Evolutionary conservation across 2,329 filamentous ascomycete genomes (phyloP).

Genomic region (Diplodia mutila): DNA sequence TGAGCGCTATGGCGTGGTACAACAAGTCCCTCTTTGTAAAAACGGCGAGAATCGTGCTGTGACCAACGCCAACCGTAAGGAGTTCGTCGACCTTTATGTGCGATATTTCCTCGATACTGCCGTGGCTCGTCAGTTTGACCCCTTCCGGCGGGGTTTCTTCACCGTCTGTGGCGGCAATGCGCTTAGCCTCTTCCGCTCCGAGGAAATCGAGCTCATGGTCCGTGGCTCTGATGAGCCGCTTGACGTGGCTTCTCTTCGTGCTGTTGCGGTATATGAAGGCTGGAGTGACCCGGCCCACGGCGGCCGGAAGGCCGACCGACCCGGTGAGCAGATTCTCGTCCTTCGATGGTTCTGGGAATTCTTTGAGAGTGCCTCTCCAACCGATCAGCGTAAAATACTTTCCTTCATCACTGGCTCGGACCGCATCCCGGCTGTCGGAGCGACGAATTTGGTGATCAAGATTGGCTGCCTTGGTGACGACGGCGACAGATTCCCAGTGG

Average conservation of each 20-base stretch:
- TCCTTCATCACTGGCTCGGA: constrained; percentile 91
- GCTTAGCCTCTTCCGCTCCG: constrained; percentile 81
- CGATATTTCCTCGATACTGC: constrained; percentile 77
- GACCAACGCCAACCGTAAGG: constrained; percentile 78
- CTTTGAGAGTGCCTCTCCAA: constrained; percentile 67
- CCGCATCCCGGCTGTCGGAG: constrained; percentile 84
- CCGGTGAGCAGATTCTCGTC: constrained; percentile 51
- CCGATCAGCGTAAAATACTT: constrained; percentile 76
- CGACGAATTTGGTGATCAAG: constrained; percentile 76
- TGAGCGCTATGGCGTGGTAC: constrained; percentile 73
- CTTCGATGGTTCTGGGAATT: constrained; percentile 88
- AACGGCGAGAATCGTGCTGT: constrained; percentile 49
- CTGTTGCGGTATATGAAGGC: constrained; percentile 80
- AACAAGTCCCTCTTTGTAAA: constrained; percentile 71
- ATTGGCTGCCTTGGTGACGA: constrained; percentile 77
- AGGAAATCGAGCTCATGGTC: constrained; percentile 88
- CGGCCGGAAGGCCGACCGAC: constrained; percentile 33
- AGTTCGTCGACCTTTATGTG: constrained; percentile 86
- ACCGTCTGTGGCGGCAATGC: constrained; percentile 90
- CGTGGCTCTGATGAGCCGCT: constrained; percentile 82
- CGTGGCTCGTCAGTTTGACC: constrained; percentile 82
- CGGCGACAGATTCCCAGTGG: constrained; percentile 75
- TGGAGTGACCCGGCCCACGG: constrained; percentile 58
- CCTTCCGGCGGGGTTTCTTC: constrained; percentile 92
- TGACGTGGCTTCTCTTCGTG: constrained; percentile 74